Percentiles rank a stretch among this genome's conserved stretches.
Conservation (phyloP, 139 green algal species). For the Chlorella sorokiniana region DNA sequence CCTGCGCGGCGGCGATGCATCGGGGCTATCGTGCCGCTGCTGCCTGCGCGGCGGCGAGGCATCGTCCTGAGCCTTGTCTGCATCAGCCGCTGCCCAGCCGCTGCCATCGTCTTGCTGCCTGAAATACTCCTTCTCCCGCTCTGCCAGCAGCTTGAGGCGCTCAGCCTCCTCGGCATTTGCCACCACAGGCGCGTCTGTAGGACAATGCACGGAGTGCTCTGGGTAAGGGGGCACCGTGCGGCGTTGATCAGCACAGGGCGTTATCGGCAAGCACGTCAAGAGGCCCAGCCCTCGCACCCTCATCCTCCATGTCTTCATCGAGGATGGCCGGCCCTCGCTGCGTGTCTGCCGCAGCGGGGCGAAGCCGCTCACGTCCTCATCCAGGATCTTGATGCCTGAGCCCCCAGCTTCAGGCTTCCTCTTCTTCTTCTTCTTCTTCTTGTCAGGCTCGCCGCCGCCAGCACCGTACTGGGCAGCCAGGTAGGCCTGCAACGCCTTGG, state of each 20-base stretch:
- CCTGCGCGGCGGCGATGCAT: conserved; percentile 43
- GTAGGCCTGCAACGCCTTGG: conserved; percentile 37
- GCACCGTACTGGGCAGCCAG: conserved; percentile 35
- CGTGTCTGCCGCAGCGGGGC: not conserved
- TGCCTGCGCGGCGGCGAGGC: conserved; percentile 2
- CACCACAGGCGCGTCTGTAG: conserved; percentile 64
- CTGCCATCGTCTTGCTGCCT: conserved; percentile 1
- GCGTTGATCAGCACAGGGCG: not conserved
- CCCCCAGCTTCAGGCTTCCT: not conserved
- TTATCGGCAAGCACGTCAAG: not conserved
- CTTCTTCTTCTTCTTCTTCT: conserved; percentile 66
- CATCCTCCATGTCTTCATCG: conserved; percentile 55
- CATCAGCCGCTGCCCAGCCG: conserved; percentile 26
- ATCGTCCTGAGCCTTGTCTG: not conserved
- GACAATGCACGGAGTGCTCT: not conserved
- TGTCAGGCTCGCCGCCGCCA: conserved; percentile 3
- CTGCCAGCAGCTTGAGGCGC: conserved; percentile 42
- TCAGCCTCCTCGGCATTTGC: conserved; percentile 74
- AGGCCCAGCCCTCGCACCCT: no score
- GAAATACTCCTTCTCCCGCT: conserved; percentile 48
- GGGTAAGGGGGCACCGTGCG: no score
- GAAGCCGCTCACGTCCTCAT: conserved; percentile 66
- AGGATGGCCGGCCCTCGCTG: not conserved
- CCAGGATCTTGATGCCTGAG: conserved; percentile 62
- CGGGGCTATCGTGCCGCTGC: conserved; percentile 25